phyloP scores from a whole-genome alignment of 192 early-diverging fungal species.

The Pilobolus umbonatus region DNA sequence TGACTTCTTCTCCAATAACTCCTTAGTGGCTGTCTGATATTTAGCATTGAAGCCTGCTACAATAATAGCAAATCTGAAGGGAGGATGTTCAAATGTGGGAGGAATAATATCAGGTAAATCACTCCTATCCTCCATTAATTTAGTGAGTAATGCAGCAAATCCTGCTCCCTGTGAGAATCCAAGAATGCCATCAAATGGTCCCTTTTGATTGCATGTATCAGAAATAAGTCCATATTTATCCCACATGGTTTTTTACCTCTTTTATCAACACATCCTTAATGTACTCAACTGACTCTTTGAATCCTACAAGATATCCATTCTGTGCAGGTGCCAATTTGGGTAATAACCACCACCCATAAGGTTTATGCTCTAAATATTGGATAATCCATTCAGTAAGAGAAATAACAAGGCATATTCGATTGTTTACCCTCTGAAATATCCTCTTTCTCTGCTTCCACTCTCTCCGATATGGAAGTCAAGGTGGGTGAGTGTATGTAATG shows the following conservation, averaged over 20 bases:
- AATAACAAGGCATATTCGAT: not conserved
- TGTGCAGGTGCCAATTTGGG: constrained; percentile 6
- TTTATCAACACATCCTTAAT: constrained; percentile 36
- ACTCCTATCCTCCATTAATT: constrained; percentile 27
- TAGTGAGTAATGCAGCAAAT: constrained; percentile 39
- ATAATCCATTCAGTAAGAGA: too few relatives aligned
- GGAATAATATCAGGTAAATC: constrained; percentile 18
- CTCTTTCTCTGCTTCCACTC: constrained; percentile 22
- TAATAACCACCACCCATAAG: constrained; percentile 16
- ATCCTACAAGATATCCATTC: constrained; percentile 32
- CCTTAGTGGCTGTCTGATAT: not conserved
- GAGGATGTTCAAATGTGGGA: constrained; percentile 31
- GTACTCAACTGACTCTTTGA: constrained; percentile 35
- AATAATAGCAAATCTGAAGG: constrained; percentile 40
- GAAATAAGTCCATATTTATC: not conserved
- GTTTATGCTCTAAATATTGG: constrained; percentile 6
- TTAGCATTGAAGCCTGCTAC: constrained; percentile 34
- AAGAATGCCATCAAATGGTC: constrained; percentile 49
- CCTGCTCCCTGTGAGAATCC: constrained; percentile 48
- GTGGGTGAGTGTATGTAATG: constrained; percentile 37
- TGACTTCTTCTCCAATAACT: not conserved
- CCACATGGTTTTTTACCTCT: constrained; percentile 21
- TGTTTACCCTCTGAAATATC: constrained; percentile 30
- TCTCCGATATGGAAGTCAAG: constrained; percentile 31
- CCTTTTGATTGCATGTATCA: constrained; percentile 17